These are phyloP conservation scores for Stemphylium beticola DNA, from an alignment of 2,329 filamentous ascomycete genomes.

Conservation along the genomic window DNA sequence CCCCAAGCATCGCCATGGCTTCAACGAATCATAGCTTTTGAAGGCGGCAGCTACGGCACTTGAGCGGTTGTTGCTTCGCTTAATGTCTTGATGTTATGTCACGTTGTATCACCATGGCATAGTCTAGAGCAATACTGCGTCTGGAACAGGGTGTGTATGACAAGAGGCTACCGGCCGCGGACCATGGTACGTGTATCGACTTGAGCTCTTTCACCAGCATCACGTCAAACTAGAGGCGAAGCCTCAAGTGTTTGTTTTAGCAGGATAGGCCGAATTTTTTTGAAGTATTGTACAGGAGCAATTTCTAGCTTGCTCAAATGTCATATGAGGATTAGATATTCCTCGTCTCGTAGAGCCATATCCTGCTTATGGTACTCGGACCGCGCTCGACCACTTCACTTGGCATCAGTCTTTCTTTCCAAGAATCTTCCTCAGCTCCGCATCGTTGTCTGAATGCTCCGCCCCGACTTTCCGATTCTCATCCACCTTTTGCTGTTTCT, in stretches of 20 bases:
- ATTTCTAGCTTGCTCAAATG: too few relatives aligned
- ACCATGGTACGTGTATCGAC: slow-evolving; percentile 8
- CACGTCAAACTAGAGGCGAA: background rate
- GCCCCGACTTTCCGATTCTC: slow-evolving; percentile 35
- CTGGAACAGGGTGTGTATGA: slow-evolving; percentile 11
- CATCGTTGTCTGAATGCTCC: slow-evolving; percentile 46
- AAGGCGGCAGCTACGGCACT: slow-evolving; percentile 21
- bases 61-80: slow-evolving; percentile 7
- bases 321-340: too few relatives aligned
- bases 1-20: slow-evolving; percentile 18
- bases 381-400: background rate
- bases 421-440: slow-evolving; percentile 47
- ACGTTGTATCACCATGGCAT: slow-evolving; percentile 6
- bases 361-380: too few relatives aligned
- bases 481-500: slow-evolving; percentile 31
- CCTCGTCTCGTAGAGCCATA: too few relatives aligned
- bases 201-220: background rate
- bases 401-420: slow-evolving; percentile 37
- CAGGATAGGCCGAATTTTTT: too few relatives aligned
- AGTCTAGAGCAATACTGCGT: background rate
- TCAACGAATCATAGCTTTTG: slow-evolving; percentile 26
- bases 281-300: too few relatives aligned
- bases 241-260: background rate
- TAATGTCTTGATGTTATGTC: slow-evolving; percentile 1
- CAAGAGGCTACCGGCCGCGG: slow-evolving; percentile 32